Evolutionary conservation across 2,329 filamentous ascomycete species (phyloP).

Genomic region (Verticillium dahliae): DNA sequence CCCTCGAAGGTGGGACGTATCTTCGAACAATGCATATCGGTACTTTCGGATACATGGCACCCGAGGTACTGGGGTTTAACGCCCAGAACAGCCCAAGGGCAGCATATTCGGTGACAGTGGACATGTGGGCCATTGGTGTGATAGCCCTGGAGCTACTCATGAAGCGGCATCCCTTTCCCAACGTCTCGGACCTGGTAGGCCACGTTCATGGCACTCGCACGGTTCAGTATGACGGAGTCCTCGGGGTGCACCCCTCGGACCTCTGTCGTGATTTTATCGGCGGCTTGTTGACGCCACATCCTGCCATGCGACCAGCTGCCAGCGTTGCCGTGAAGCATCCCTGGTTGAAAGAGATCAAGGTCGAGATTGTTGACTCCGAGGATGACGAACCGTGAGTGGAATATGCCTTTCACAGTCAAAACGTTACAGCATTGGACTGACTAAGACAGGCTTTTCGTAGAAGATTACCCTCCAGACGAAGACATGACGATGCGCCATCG

Average conservation of each 20-base stretch:
- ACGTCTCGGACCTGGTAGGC: background rate
- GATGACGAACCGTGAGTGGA: background rate
- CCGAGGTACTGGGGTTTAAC: conserved; percentile 8
- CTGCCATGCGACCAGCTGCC: background rate
- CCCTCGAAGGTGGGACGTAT: conserved; percentile 1
- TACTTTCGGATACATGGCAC: conserved; percentile 12
- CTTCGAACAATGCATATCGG: conserved; percentile 4
- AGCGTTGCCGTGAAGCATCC: background rate
- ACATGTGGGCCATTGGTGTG: conserved; percentile 17
- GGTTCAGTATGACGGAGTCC: background rate
- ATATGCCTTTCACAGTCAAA: background rate
- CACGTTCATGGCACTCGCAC: background rate
- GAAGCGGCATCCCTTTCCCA: background rate
- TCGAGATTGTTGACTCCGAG: background rate
- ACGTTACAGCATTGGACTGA: background rate
- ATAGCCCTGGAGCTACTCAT: conserved; percentile 5
- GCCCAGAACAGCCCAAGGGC: background rate
- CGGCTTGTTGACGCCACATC: background rate
- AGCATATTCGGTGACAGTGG: conserved; percentile 8
- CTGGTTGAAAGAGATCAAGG: background rate
- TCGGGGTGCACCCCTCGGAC: background rate
- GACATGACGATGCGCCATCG: background rate
- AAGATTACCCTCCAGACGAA: background rate
- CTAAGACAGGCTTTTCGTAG: background rate
- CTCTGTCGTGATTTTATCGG: background rate